Evolutionary conservation across 2,329 filamentous ascomycete species (phyloP).

Genomic region (Bipolaris victoriae): DNA sequence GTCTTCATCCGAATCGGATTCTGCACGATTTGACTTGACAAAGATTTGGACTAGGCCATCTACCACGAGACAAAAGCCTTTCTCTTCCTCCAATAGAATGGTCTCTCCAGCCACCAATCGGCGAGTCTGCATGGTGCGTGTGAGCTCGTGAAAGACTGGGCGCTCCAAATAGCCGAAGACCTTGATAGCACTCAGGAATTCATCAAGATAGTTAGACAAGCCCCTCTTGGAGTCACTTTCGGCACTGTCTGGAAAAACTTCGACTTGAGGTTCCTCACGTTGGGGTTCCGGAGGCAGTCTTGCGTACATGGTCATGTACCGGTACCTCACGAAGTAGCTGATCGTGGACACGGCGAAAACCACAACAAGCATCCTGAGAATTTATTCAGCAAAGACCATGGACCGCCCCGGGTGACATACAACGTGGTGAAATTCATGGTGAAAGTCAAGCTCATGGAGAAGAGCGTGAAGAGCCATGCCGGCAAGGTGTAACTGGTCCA

Average conservation of each 20-base stretch:
- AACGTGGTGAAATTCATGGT: slow-evolving; percentile 98
- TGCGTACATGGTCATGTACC: slow-evolving; percentile 96
- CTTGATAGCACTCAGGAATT: slow-evolving; percentile 98
- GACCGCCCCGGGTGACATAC: slow-evolving; percentile 57
- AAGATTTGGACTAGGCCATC: slow-evolving; percentile 97
- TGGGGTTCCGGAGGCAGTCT: slow-evolving; percentile 92
- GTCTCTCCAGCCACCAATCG: slow-evolving; percentile 97
- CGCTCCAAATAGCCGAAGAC: slow-evolving; percentile 97
- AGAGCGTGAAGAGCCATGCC: slow-evolving; percentile 84
- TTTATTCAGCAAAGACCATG: slow-evolving; percentile 32
- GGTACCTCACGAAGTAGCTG: slow-evolving; percentile 93
- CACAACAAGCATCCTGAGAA: slow-evolving; percentile 64
- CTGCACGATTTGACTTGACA: slow-evolving; percentile 77
- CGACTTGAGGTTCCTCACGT: slow-evolving; percentile 92
- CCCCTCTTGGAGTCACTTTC: slow-evolving; percentile 90
- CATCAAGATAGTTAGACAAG: slow-evolving; percentile 93
- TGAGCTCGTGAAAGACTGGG: slow-evolving; percentile 96
- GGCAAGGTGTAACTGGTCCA: slow-evolving; percentile 87
- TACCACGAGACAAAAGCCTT: slow-evolving; percentile 96
- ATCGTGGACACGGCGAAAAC: slow-evolving; percentile 79
- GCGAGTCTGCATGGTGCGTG: slow-evolving; percentile 95
- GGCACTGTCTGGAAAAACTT: slow-evolving; percentile 91
- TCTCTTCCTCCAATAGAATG: slow-evolving; percentile 92
- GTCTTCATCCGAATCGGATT: slow-evolving; percentile 53
- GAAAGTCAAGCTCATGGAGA: slow-evolving; percentile 92